phyloP scores from a whole-genome alignment of 1,284 basidiomycete species.

The Fomitopsis pinicola region DNA sequence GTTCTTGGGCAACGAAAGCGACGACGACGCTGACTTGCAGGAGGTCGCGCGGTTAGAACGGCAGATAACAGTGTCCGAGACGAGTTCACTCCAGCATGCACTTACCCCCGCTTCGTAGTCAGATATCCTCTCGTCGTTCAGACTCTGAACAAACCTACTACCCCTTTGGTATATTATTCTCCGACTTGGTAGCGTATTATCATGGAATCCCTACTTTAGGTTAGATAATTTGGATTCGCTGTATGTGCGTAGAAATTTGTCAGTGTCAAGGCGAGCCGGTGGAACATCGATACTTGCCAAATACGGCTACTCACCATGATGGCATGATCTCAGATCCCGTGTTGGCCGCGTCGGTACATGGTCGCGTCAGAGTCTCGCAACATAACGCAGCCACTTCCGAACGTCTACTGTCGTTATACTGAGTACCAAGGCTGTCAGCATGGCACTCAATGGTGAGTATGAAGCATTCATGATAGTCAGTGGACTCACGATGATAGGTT shows the following conservation, averaged over 20 bases:
- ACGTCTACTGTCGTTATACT: too few species aligned
- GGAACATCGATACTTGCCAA: neutral
- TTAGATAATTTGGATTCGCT: too few species aligned
- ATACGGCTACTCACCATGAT: neutral
- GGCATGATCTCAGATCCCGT: neutral
- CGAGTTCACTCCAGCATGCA: constrained; percentile 6
- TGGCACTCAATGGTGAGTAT: neutral
- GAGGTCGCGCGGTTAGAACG: neutral
- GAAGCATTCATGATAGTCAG: too few species aligned
- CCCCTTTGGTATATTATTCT: neutral
- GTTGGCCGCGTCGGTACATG: too few species aligned
- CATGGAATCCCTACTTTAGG: neutral
- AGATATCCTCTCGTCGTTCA: neutral
- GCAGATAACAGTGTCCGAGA: constrained; percentile 2
- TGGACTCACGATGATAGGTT: neutral
- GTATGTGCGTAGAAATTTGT: neutral
- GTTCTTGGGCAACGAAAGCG: constrained; percentile 54
- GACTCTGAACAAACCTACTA: too few species aligned
- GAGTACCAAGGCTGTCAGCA: neutral
- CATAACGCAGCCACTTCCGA: too few species aligned
- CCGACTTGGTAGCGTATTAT: neutral
- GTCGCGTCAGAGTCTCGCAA: too few species aligned
- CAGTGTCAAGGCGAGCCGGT: neutral
- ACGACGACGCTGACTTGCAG: constrained; percentile 29
- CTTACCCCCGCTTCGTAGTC: neutral